Evolutionary conservation across 179 eudicot species (phyloP).

Genomic region (Spinacia oleracea): DNA sequence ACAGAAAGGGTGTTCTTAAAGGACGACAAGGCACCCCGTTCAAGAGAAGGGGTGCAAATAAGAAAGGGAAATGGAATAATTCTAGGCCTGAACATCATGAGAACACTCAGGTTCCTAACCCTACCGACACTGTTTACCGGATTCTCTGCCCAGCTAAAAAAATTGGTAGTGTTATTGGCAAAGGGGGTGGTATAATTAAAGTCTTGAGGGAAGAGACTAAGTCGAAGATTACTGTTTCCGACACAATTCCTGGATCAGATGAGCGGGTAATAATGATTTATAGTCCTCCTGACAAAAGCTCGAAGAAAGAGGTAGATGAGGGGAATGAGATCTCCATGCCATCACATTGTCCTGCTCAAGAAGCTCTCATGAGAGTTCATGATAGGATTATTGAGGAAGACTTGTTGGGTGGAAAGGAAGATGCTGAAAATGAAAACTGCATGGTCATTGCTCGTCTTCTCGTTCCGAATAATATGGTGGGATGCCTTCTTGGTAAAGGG

Average conservation of each 20-base stretch:
- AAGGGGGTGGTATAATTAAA: slow-evolving; percentile 73
- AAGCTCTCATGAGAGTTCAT: slow-evolving; percentile 76
- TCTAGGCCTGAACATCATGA: slow-evolving; percentile 38
- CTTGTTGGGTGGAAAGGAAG: slow-evolving; percentile 43
- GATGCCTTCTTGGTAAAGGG: slow-evolving; percentile 76
- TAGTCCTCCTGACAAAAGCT: slow-evolving; percentile 55
- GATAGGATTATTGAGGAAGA: slow-evolving; percentile 73
- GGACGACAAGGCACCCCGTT: slow-evolving; percentile 49
- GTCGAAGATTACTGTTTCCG: slow-evolving; percentile 74
- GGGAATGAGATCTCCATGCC: slow-evolving; percentile 41
- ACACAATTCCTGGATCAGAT: slow-evolving; percentile 70
- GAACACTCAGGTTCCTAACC: slow-evolving; percentile 42
- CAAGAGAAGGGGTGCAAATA: slow-evolving; percentile 51
- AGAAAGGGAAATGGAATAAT: slow-evolving; percentile 49
- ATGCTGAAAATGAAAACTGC: slow-evolving; percentile 33
- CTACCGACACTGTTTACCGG: slow-evolving; percentile 67
- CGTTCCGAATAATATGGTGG: slow-evolving; percentile 74
- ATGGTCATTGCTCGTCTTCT: slow-evolving; percentile 66
- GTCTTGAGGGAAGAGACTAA: slow-evolving; percentile 72
- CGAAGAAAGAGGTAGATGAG: slow-evolving; percentile 25
- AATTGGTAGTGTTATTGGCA: slow-evolving; percentile 84
- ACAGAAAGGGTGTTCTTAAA: slow-evolving; percentile 41
- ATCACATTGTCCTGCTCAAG: slow-evolving; percentile 78
- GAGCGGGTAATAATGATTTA: slow-evolving; percentile 68
- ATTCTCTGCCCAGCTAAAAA: slow-evolving; percentile 67